Percentiles rank a stretch among this genome's conserved stretches.
Evolutionary conservation across 2,329 filamentous ascomycete genomes (phyloP).

Genomic region (Hypoxylon sp.): DNA sequence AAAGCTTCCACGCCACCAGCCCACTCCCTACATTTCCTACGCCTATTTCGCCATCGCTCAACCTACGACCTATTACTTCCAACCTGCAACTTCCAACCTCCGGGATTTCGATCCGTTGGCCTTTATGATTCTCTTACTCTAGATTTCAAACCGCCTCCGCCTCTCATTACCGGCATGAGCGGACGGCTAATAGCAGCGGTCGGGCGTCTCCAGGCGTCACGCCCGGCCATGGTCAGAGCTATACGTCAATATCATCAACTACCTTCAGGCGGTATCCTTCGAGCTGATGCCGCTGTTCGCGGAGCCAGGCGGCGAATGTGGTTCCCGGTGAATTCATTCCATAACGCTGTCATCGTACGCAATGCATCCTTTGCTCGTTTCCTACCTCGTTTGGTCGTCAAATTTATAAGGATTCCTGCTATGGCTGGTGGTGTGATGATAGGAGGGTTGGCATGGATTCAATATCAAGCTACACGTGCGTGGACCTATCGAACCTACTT

Average conservation of each 20-base stretch:
- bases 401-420: constrained; percentile 88
- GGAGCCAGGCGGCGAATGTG: constrained; percentile 76
- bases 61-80: not conserved
- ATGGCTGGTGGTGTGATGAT: constrained; percentile 92
- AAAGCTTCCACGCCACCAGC: constrained; percentile 42
- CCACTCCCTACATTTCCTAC: constrained; percentile 23
- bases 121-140: constrained; percentile 50
- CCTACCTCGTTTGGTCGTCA: constrained; percentile 90
- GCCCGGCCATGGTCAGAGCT: constrained; percentile 59
- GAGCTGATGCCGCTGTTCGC: constrained; percentile 74
- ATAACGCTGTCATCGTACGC: constrained; percentile 78
- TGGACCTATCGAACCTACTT: constrained; percentile 46
- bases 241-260: constrained; percentile 77
- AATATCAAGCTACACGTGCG: constrained; percentile 93
- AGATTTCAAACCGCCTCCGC: constrained; percentile 51
- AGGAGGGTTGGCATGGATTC: constrained; percentile 89
- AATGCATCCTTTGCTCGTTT: constrained; percentile 76
- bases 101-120: constrained; percentile 15
- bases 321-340: constrained; percentile 86
- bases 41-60: constrained; percentile 21
- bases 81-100: not conserved
- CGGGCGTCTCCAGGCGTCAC: constrained; percentile 52
- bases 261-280: constrained; percentile 77
- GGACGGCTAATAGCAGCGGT: constrained; percentile 56
- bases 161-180: constrained; percentile 55